Evolutionary conservation across 2,329 filamentous ascomycete species (phyloP).

Genomic region (Alternaria longipes): DNA sequence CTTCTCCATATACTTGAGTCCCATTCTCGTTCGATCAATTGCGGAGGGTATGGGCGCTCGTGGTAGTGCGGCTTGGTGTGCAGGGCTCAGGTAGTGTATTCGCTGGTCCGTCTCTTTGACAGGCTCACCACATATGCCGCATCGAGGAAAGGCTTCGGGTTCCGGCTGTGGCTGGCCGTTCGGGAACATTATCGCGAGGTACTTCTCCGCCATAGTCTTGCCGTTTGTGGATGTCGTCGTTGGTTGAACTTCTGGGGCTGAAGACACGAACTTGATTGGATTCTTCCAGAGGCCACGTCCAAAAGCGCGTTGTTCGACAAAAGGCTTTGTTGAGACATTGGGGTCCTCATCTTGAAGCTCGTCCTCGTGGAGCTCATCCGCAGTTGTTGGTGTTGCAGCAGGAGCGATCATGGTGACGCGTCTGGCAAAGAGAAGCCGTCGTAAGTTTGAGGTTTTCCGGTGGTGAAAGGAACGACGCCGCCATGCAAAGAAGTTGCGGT

Average conservation of each 20-base stretch:
- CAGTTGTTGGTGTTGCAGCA: slow-evolving; percentile 4
- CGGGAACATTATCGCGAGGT: slow-evolving; percentile 72
- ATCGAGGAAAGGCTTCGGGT: slow-evolving; percentile 33
- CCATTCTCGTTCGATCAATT: slow-evolving; percentile 75
- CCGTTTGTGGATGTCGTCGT: slow-evolving; percentile 54
- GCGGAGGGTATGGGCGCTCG: slow-evolving; percentile 78
- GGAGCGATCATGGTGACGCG: slow-evolving; percentile 18
- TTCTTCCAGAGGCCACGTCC: slow-evolving; percentile 68
- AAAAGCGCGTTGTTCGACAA: slow-evolving; percentile 68
- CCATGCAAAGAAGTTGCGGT: slow-evolving; percentile 1
- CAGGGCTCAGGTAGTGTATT: slow-evolving; percentile 67
- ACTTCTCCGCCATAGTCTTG: slow-evolving; percentile 66
- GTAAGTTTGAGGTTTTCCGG: background rate
- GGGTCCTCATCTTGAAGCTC: slow-evolving; percentile 49
- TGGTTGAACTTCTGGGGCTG: slow-evolving; percentile 45
- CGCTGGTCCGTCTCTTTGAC: slow-evolving; percentile 38
- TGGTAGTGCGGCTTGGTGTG: slow-evolving; percentile 74
- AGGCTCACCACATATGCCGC: slow-evolving; percentile 50
- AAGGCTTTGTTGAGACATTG: slow-evolving; percentile 67
- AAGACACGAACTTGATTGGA: slow-evolving; percentile 68
- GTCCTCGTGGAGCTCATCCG: slow-evolving; percentile 23
- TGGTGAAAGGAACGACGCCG: slow-evolving; percentile 22
- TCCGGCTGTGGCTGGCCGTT: slow-evolving; percentile 44
- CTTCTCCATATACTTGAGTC: slow-evolving; percentile 70
- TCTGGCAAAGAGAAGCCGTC: background rate